A percentile compares a stretch with the other conserved stretches of the same genome.
Evolutionary conservation across 306 rosid genomes (phyloP).

Genomic region (Styphnolobium japonicum): DNA sequence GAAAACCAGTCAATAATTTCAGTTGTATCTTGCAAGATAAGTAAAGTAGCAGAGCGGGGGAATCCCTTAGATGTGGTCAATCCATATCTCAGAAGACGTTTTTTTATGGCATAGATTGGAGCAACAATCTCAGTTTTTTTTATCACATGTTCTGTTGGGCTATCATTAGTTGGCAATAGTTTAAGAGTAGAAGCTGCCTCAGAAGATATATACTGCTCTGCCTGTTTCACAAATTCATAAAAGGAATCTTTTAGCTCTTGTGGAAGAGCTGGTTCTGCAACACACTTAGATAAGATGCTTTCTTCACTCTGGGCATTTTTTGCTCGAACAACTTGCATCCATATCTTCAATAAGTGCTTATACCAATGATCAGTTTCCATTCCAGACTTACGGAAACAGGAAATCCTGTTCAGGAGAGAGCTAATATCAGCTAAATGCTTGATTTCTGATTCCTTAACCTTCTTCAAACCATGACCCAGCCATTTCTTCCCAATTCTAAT

Average conservation of each 20-base stretch:
- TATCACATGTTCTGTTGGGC: slow-evolving; percentile 28
- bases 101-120: slow-evolving; percentile 47
- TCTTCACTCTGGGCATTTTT: slow-evolving; percentile 47
- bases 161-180: slow-evolving; percentile 41
- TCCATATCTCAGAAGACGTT: slow-evolving; percentile 54
- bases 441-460: slow-evolving; percentile 71
- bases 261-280: slow-evolving; percentile 56
- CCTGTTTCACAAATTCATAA: slow-evolving; percentile 44
- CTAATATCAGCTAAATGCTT: slow-evolving; percentile 44
- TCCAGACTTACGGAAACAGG: slow-evolving; percentile 54
- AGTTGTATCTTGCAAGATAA: slow-evolving; percentile 47
- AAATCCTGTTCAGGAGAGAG: slow-evolving; percentile 49
- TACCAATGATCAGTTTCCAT: slow-evolving; percentile 83
- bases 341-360: slow-evolving; percentile 51
- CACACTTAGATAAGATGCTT: slow-evolving; percentile 42
- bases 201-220: slow-evolving; percentile 48
- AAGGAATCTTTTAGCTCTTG: slow-evolving; percentile 48
- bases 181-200: slow-evolving; percentile 52
- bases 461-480: slow-evolving; percentile 63
- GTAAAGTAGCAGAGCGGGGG: slow-evolving; percentile 37
- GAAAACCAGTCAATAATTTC: slow-evolving; percentile 61
- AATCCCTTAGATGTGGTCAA: slow-evolving; percentile 43
- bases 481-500: slow-evolving; percentile 60
- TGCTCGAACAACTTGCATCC: slow-evolving; percentile 60
- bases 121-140: slow-evolving; percentile 47